Evolutionary conservation across 73 alveolate species (phyloP), one percentile per base, ranked within the genome.

Genomic region (Symbiodinium natans): DNA sequence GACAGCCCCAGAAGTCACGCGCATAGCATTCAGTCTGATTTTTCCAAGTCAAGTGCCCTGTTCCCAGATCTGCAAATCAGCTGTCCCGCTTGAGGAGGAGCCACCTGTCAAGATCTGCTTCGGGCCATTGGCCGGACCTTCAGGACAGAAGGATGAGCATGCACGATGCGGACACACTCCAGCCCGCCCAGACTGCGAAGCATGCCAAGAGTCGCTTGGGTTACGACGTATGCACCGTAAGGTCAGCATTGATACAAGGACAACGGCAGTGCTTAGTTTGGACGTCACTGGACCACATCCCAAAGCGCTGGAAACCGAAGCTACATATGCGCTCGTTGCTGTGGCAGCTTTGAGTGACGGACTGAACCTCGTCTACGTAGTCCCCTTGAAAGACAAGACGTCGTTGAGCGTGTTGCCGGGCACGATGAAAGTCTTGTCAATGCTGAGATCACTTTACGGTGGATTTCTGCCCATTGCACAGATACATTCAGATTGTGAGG

Each of bases 111-210:
- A n/a, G n/a, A n/a, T n/a, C n/a, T 48, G 63, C 19, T 48, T 48
- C 19, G 88, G 41, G 85, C 85, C 85, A 25, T 63, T 17, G 40
- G 85, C 40, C 85, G n/a, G 42, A 15, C 31, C 17, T 33, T 63
- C 31, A n/a, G 21, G 43, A 36, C 17, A 1, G n/a, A 0, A 80
- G 43, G 59, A 80, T 59, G 27, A 38, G 36, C 88, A 80, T 38
- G 88, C 88, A 42, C 34, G 88, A 4, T 80, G 88, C 8, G 88
- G 88, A 15, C 88, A 80, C 56, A 29, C 10, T 19, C 88, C 88
- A 36, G 2, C 59, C 56, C 88, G 43, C 19, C 59, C 88, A 11
- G 88, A 80, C 38, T 80, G 88, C 27, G 88, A 80, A 17, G 88
- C 63, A 15, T 80, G 88, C 33, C 88, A 80, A 40, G 38, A 40